Percentiles rank a stretch among this genome's conserved stretches.
Evolutionary conservation across 2,329 filamentous ascomycete genomes (phyloP).

Genomic region (Diaporthe caulivora): DNA sequence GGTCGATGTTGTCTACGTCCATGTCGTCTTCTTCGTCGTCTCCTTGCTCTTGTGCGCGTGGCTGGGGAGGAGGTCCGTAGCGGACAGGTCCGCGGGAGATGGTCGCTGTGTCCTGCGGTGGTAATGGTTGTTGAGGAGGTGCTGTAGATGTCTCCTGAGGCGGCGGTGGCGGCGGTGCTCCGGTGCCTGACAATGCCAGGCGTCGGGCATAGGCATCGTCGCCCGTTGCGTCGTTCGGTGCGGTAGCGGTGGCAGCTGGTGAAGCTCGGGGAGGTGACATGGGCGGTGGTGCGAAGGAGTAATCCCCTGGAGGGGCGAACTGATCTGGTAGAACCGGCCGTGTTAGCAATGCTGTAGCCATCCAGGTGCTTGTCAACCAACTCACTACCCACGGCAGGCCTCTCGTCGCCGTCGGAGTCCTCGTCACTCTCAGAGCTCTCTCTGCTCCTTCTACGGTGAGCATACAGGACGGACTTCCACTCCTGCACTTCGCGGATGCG

Average conservation of each 20-base stretch:
- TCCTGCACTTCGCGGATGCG: slow-evolving; percentile 83
- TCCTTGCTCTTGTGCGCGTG: slow-evolving; percentile 58
- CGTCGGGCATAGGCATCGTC: slow-evolving; percentile 78
- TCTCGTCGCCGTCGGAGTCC: slow-evolving; percentile 50
- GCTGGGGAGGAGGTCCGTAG: slow-evolving; percentile 68
- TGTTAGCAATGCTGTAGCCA: slow-evolving; percentile 41
- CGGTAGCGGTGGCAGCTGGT: slow-evolving; percentile 55
- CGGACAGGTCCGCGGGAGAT: slow-evolving; percentile 85
- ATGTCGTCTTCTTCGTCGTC: slow-evolving; percentile 48
- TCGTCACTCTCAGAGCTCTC: slow-evolving; percentile 56
- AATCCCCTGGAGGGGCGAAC: slow-evolving; percentile 71
- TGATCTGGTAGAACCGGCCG: slow-evolving; percentile 55
- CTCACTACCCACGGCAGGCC: slow-evolving; percentile 51
- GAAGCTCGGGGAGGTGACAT: slow-evolving; percentile 57
- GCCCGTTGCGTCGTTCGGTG: slow-evolving; percentile 71
- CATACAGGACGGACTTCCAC: slow-evolving; percentile 87
- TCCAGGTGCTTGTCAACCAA: background rate
- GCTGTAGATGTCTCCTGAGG: slow-evolving; percentile 47
- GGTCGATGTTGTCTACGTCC: slow-evolving; percentile 34
- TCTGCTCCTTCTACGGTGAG: slow-evolving; percentile 67
- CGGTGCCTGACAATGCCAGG: slow-evolving; percentile 65
- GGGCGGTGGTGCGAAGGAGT: slow-evolving; percentile 69
- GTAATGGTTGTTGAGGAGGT: slow-evolving; percentile 54
- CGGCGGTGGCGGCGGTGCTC: slow-evolving; percentile 48
- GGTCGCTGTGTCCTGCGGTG: slow-evolving; percentile 61